These are phyloP conservation scores for Boletus subcaerulescens DNA, from an alignment of 768 basidiomycete species.

Conservation along the genomic window DNA sequence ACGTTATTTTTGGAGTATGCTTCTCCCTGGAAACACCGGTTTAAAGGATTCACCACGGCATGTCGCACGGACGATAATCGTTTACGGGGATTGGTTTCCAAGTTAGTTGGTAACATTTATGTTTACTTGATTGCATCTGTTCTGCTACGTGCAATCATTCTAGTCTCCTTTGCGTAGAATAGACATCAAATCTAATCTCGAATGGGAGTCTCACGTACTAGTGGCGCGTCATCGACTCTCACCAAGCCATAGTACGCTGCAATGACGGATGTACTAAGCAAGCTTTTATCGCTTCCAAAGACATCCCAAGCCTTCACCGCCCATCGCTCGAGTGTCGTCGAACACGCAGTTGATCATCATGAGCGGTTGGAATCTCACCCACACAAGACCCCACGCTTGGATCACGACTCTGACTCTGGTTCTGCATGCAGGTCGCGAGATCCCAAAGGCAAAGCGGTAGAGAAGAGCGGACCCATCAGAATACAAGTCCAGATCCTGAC, in stretches of 20 bases:
- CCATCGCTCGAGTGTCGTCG: slow-evolving; percentile 37
- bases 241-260: not conserved
- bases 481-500: slow-evolving; percentile 47
- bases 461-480: slow-evolving; percentile 38
- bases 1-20: not conserved
- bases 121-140: too few relatives aligned
- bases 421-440: slow-evolving; percentile 57
- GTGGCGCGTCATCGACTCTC: too few relatives aligned
- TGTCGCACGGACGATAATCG: not conserved
- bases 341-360: slow-evolving; percentile 25
- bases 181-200: too few relatives aligned
- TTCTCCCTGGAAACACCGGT: not conserved
- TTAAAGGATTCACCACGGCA: slow-evolving; percentile 4
- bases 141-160: not conserved
- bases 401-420: slow-evolving; percentile 63
- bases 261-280: slow-evolving; percentile 38
- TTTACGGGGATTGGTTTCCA: too few relatives aligned
- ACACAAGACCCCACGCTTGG: slow-evolving; percentile 66
- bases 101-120: too few relatives aligned
- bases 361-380: slow-evolving; percentile 57
- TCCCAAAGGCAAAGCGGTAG: slow-evolving; percentile 23
- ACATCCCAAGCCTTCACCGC: slow-evolving; percentile 51
- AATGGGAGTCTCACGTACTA: too few relatives aligned
- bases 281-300: slow-evolving; percentile 46
- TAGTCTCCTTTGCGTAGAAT: too few relatives aligned